Conservation (phyloP, 805 yeast species). For the Candida nonsorbophila region DNA sequence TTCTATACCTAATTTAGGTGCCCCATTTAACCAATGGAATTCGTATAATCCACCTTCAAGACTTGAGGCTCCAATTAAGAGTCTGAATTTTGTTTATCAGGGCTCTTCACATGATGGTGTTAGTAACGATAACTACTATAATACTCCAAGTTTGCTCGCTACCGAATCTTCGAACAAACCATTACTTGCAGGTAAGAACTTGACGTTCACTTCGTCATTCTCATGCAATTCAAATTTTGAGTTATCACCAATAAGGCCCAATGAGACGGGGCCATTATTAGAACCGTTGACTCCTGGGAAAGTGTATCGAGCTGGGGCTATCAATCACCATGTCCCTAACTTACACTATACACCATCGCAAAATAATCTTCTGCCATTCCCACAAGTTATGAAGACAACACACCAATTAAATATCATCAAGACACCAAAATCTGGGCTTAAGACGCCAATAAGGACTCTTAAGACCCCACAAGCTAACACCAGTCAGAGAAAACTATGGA, state of each 20-base stretch:
- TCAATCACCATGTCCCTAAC: constrained; percentile 9
- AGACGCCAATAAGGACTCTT: constrained; percentile 31
- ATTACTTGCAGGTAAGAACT: constrained; percentile 32
- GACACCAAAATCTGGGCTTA: constrained; percentile 30
- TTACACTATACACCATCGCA: constrained; percentile 10
- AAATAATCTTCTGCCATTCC: constrained; percentile 8
- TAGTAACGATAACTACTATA: constrained; percentile 2
- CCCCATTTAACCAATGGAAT: constrained; percentile 6
- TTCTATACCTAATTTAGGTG: constrained; percentile 5
- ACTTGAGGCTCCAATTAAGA: not conserved
- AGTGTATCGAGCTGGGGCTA: constrained; percentile 11
- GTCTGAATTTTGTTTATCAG: constrained; percentile 4
- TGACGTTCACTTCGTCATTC: constrained; percentile 59
- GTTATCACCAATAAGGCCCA: constrained; percentile 52
- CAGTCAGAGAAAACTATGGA: constrained; percentile 51
- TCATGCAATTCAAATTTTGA: constrained; percentile 63
- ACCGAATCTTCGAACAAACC: constrained; percentile 37
- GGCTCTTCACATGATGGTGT: not conserved
- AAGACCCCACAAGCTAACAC: constrained; percentile 40
- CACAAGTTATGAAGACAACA: no score
- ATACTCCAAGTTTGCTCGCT: constrained; percentile 18
- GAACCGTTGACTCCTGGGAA: constrained; percentile 59
- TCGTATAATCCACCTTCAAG: constrained; percentile 5
- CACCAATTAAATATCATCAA: constrained; percentile 12
- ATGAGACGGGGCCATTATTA: constrained; percentile 59